Conservation (phyloP, 129 eudicot genomes). For the Artemisia annua region DNA sequence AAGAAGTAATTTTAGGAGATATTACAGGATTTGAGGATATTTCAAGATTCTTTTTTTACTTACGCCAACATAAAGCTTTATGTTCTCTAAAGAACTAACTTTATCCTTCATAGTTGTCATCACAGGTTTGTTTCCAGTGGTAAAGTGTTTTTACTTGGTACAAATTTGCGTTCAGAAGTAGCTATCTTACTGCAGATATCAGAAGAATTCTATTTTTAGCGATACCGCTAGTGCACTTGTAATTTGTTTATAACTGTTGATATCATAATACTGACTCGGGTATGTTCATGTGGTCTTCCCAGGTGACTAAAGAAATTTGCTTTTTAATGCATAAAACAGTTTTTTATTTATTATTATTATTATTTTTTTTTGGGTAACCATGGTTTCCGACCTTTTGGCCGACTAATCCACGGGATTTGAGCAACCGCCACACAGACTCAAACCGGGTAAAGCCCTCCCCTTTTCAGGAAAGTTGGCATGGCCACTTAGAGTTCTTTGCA, state of each 20-base stretch:
- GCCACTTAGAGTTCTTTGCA: too few relatives aligned
- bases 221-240: neutral
- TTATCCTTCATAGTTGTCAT: conserved; percentile 10
- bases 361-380: too few relatives aligned
- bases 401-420: too few relatives aligned
- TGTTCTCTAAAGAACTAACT: conserved; percentile 9
- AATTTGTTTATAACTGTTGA: conserved; percentile 11
- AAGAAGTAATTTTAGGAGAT: neutral
- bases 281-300: too few relatives aligned
- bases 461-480: too few relatives aligned
- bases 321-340: too few relatives aligned
- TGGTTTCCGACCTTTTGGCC: too few relatives aligned
- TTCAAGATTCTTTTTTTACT: neutral
- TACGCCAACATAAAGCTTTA: conserved; percentile 5
- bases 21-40: neutral
- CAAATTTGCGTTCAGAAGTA: neutral
- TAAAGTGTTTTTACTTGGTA: neutral
- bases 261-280: neutral
- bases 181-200: conserved; percentile 12
- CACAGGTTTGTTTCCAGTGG: neutral
- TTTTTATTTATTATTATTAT: too few relatives aligned
- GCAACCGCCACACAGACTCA: too few relatives aligned
- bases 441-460: too few relatives aligned
- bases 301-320: too few relatives aligned
- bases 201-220: neutral